Evolutionary conservation across 179 eudicot species (phyloP).

Genomic region (Corrigiola litoralis): DNA sequence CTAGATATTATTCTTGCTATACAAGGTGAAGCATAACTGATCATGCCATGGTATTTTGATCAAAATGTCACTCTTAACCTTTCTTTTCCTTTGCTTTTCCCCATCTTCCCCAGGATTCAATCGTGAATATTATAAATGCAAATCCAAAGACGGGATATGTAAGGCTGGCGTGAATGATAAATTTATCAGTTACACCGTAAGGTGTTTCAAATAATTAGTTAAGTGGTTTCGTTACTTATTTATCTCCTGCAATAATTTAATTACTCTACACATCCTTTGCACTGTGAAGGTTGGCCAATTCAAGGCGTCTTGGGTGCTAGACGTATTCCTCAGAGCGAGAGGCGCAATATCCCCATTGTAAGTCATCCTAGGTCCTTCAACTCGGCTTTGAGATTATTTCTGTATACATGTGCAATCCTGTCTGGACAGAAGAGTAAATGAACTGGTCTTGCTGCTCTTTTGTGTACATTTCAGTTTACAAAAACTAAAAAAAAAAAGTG

Average conservation of each 20-base stretch:
- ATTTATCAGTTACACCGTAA: slow-evolving; percentile 71
- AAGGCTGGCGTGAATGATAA: slow-evolving; percentile 64
- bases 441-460: too few relatives aligned
- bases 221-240: slow-evolving; percentile 1
- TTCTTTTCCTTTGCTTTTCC: neutral
- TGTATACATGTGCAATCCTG: too few relatives aligned
- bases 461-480: too few relatives aligned
- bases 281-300: slow-evolving; percentile 68
- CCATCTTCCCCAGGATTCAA: slow-evolving; percentile 63
- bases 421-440: too few relatives aligned
- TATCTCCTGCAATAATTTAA: neutral
- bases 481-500: too few relatives aligned
- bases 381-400: too few relatives aligned
- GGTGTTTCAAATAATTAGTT: slow-evolving; percentile 8
- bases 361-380: slow-evolving; percentile 45
- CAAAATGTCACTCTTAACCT: neutral
- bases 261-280: neutral
- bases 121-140: slow-evolving; percentile 46
- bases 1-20: slow-evolving; percentile 42
- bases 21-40: neutral
- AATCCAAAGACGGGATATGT: slow-evolving; percentile 82
- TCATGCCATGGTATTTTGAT: neutral
- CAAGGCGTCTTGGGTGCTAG: slow-evolving; percentile 83
- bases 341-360: slow-evolving; percentile 40
- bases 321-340: slow-evolving; percentile 42